These are phyloP conservation scores for Fonsecaea nubica DNA, from an alignment of 2,329 filamentous ascomycete species.

Conservation along the genomic window DNA sequence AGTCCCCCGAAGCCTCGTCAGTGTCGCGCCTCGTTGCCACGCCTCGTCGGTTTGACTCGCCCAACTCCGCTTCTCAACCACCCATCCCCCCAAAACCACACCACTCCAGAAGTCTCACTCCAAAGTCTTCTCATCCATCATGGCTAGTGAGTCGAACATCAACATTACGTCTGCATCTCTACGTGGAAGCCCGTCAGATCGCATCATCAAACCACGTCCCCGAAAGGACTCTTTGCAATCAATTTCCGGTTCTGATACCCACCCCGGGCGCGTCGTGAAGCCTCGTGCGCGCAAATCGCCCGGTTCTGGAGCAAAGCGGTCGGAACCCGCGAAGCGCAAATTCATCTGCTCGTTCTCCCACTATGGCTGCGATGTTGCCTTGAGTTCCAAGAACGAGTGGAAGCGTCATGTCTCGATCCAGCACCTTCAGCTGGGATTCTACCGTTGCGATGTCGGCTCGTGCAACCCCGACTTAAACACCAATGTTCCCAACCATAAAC, in stretches of 20 bases:
- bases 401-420: slow-evolving; percentile 85
- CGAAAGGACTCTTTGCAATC: slow-evolving; percentile 40
- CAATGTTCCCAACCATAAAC: slow-evolving; percentile 35
- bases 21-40: slow-evolving; percentile 23
- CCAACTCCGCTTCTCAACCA: slow-evolving; percentile 31
- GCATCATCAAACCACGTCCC: slow-evolving; percentile 39
- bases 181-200: slow-evolving; percentile 38
- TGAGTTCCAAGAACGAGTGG: slow-evolving; percentile 91
- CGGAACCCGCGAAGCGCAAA: slow-evolving; percentile 47
- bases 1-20: slow-evolving; percentile 31
- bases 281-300: slow-evolving; percentile 41
- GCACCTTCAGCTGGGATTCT: slow-evolving; percentile 77
- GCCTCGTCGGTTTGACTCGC: slow-evolving; percentile 26
- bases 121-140: slow-evolving; percentile 16
- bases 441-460: slow-evolving; percentile 73
- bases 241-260: slow-evolving; percentile 36
- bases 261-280: slow-evolving; percentile 40
- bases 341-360: slow-evolving; percentile 81
- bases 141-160: slow-evolving; percentile 36
- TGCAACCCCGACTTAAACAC: slow-evolving; percentile 51
- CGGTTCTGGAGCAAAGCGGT: slow-evolving; percentile 40
- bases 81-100: slow-evolving; percentile 11
- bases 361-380: slow-evolving; percentile 76
- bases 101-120: slow-evolving; percentile 16
- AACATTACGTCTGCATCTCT: slow-evolving; percentile 36